Evolutionary conservation across 1,139 yeast species (phyloP), one percentile per base, ranked within the genome.

Genomic region (Protomyces pachydermus): DNA sequence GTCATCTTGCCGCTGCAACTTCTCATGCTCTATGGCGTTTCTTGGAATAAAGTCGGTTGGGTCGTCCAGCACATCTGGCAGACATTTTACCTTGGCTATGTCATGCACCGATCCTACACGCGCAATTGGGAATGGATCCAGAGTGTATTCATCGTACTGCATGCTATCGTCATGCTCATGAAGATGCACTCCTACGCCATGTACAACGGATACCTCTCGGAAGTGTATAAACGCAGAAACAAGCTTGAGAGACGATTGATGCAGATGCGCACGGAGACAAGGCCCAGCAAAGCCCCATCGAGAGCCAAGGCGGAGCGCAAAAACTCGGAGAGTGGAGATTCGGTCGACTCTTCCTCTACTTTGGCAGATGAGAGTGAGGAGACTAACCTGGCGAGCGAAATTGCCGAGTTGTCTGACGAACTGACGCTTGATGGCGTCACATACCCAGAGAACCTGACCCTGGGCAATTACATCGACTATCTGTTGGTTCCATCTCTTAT

Each of bases 181-280:
- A 91, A 91, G 73, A 87, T 86, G 84, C 97, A 91, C 74, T 89
- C 97, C 1, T 91, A 85, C 72, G 89, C 88, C 0, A 89, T 86
- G 71, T 91, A 85, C 76, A 91, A 91, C 72, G 98, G 97, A 0
- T 89, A 91, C 73, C 77, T 91, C 65, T 89, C 96, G 93, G 77
- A 75, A 32, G 82, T 87, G 38, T 71, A 73, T 37, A 76, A 78
- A 61, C 50, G 71, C 64, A 6, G 65, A 16, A 25, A 67, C 3
- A 64, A 65, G 45, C 65, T 62, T 3, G 60, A 66, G 23, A 63
- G 65, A 28, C 53, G 50, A 23, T 48, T 65, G 51, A 20, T 61
- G 55, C 28, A 39, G n/a, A 37, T 37, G 54, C 64, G 64, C 34
- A 35, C 37, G 35, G 37, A 37, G 23, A 9, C 12, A 1, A 28